A percentile compares a stretch with the other conserved stretches of the same genome.
Conservation (phyloP, 441 rosid genomes). For the Adansonia grandidieri region DNA sequence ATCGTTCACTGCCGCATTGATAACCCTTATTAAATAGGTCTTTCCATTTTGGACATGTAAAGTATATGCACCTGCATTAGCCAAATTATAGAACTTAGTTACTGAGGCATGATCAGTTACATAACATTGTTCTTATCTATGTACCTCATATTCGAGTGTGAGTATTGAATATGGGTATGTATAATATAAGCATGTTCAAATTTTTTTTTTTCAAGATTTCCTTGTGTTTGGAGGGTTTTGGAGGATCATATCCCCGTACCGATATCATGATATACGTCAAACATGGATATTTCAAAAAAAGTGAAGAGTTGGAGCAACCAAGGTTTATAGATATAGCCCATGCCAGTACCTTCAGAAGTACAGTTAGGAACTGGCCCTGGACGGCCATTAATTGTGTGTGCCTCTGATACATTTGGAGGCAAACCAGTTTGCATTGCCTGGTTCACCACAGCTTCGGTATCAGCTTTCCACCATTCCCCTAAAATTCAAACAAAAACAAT, state of each 20-base stretch:
- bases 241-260: too few species aligned
- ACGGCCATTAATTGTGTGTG: conserved; percentile 58
- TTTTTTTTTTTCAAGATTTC: too few species aligned
- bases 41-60: conserved; percentile 46
- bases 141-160: background rate
- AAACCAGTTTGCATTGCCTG: conserved; percentile 47
- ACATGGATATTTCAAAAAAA: too few species aligned
- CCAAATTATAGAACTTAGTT: background rate
- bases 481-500: background rate
- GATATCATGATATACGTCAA: too few species aligned
- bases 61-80: conserved; percentile 33
- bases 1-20: conserved; percentile 51
- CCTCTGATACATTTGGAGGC: conserved; percentile 57
- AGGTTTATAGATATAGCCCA: background rate
- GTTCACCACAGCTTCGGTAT: conserved; percentile 48
- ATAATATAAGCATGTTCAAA: too few species aligned
- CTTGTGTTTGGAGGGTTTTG: too few species aligned
- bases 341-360: conserved; percentile 44
- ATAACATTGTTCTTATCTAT: too few species aligned
- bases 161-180: too few species aligned
- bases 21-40: conserved; percentile 49
- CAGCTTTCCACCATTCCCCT: conserved; percentile 72
- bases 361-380: conserved; percentile 49
- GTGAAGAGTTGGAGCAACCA: too few species aligned
- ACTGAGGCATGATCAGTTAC: too few species aligned